Percentiles rank a stretch among this genome's conserved stretches.
These are phyloP conservation scores for Pneumocystis murina DNA, from an alignment of 1,139 yeast genomes.

Conservation along the genomic window DNA sequence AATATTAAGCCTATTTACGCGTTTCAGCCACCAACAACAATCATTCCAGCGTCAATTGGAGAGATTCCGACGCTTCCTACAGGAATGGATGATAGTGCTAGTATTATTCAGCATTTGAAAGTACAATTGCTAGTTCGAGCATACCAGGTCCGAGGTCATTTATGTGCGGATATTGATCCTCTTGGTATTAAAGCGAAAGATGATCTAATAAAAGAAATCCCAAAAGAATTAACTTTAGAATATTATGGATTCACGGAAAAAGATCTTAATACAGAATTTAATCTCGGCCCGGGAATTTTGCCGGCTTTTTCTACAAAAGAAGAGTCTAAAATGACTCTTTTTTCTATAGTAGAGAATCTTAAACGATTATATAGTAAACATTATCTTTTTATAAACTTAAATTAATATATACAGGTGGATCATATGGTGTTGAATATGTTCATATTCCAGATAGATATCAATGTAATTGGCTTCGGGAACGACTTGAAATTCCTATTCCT, in stretches of 20 bases:
- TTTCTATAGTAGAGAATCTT: conserved; percentile 62
- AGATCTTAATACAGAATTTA: conserved; percentile 69
- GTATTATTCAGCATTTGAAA: conserved; percentile 78
- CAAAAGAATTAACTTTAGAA: conserved; percentile 73
- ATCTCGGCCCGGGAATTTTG: conserved; percentile 92
- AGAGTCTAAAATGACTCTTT: conserved; percentile 43
- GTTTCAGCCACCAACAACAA: conserved; percentile 77
- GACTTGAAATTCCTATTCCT: conserved; percentile 85
- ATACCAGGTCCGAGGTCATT: conserved; percentile 96
- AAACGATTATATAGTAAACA: conserved; percentile 63
- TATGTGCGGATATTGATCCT: conserved; percentile 90
- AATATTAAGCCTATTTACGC: conserved; percentile 60
- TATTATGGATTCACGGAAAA: conserved; percentile 80
- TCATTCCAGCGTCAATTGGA: conserved; percentile 53
- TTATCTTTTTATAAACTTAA: background rate
- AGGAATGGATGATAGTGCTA: conserved; percentile 26
- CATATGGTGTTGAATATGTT: conserved; percentile 87
- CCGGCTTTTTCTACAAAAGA: conserved; percentile 70
- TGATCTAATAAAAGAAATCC: conserved; percentile 35
- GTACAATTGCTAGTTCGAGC: conserved; percentile 95
- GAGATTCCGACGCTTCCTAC: conserved; percentile 44
- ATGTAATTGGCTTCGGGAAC: conserved; percentile 97
- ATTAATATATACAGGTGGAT: conserved; percentile 24
- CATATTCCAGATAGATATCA: conserved; percentile 91
- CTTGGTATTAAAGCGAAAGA: conserved; percentile 69